Percentiles rank a stretch among this genome's conserved stretches.
These are phyloP conservation scores for Centrapalus pauciflorus DNA, from an alignment of 129 eudicot genomes.

Conservation along the genomic window DNA sequence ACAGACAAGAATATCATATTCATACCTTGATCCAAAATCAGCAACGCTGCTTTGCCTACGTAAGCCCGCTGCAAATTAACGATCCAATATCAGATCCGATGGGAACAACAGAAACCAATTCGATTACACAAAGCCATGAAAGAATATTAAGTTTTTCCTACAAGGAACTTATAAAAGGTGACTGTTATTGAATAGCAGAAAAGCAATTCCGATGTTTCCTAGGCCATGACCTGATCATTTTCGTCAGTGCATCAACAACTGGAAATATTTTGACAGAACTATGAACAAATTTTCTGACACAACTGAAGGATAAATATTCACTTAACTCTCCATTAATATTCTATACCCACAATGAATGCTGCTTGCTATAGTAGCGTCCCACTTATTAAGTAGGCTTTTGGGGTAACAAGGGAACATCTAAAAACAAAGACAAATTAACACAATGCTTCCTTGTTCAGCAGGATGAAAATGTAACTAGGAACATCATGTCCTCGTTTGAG, in stretches of 20 bases:
- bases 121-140: background rate
- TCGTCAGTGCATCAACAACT: background rate
- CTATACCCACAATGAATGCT: too few relatives aligned
- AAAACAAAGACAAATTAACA: too few relatives aligned
- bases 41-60: constrained; percentile 86
- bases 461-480: too few relatives aligned
- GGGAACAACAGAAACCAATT: background rate
- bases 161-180: too few relatives aligned
- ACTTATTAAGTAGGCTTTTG: too few relatives aligned
- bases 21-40: constrained; percentile 62
- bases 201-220: background rate
- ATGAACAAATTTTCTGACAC: background rate
- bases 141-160: background rate
- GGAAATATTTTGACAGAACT: background rate
- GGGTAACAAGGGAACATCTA: too few relatives aligned
- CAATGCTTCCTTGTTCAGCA: too few relatives aligned
- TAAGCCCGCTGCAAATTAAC: constrained; percentile 48
- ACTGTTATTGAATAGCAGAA: background rate
- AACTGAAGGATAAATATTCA: background rate
- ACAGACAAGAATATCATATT: background rate
- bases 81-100: constrained; percentile 4
- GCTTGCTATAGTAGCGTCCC: too few relatives aligned
- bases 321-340: too few relatives aligned
- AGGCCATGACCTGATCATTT: background rate
- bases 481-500: background rate